Evolutionary conservation across 805 yeast genomes (phyloP).

Genomic region (Saccharomycopsis vini): DNA sequence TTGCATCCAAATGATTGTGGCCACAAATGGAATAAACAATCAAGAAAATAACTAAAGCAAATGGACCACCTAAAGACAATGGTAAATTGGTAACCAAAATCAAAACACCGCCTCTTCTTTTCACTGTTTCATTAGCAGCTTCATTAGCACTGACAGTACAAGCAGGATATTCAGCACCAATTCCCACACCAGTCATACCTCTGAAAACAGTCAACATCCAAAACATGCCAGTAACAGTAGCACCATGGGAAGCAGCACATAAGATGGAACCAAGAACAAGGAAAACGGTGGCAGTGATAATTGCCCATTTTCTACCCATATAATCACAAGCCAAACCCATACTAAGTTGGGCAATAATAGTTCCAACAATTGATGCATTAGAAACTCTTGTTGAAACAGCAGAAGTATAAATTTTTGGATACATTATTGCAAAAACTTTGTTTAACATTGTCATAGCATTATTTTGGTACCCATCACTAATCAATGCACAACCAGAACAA

Average conservation of each 20-base stretch:
- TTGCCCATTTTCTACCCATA: constrained; percentile 63
- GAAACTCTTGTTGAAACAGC: constrained; percentile 56
- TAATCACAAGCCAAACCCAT: constrained; percentile 60
- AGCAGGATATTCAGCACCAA: constrained; percentile 71
- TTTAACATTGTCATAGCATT: constrained; percentile 66
- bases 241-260: constrained; percentile 67
- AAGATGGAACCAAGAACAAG: constrained; percentile 55
- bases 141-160: constrained; percentile 62
- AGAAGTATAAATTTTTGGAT: constrained; percentile 34
- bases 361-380: constrained; percentile 60
- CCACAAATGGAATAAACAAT: constrained; percentile 57
- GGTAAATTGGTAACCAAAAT: constrained; percentile 66
- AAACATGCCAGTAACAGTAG: constrained; percentile 50
- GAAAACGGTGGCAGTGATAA: constrained; percentile 51
- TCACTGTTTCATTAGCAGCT: constrained; percentile 59
- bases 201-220: constrained; percentile 71
- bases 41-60: constrained; percentile 59
- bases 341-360: constrained; percentile 59
- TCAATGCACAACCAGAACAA: constrained; percentile 67
- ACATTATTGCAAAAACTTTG: constrained; percentile 41
- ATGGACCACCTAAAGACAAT: constrained; percentile 69
- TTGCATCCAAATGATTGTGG: constrained; percentile 35
- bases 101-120: constrained; percentile 57
- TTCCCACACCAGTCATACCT: constrained; percentile 72
- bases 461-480: constrained; percentile 73